Evolutionary conservation across 2,329 filamentous ascomycete species (phyloP).

Genomic region (Trichoderma gracile): DNA sequence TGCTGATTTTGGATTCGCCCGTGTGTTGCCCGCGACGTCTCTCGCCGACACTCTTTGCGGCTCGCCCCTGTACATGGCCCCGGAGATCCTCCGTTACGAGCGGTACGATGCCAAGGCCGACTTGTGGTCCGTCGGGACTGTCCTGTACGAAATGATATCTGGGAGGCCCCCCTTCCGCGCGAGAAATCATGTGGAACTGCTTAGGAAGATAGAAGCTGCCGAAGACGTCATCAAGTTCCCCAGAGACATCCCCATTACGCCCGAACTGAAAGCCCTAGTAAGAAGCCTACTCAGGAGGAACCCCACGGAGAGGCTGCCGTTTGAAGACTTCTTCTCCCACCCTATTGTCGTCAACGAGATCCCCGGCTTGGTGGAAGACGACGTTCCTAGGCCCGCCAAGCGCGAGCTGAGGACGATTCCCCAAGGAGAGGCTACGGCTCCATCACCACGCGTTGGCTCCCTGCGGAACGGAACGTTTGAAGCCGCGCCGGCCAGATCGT

Average conservation of each 20-base stretch:
- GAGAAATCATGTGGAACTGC: constrained; percentile 88
- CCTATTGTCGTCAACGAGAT: constrained; percentile 72
- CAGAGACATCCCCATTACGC: constrained; percentile 67
- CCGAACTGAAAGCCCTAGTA: constrained; percentile 79
- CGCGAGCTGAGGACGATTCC: constrained; percentile 41
- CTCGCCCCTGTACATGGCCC: constrained; percentile 97
- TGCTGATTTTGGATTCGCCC: constrained; percentile 97
- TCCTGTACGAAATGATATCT: constrained; percentile 92
- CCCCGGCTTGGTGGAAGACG: constrained; percentile 78
- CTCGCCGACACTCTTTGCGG: constrained; percentile 95
- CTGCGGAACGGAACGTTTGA: constrained; percentile 45
- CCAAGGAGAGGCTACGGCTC: constrained; percentile 36
- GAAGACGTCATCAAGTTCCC: constrained; percentile 85
- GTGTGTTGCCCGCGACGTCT: constrained; percentile 85
- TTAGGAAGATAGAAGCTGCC: constrained; percentile 86
- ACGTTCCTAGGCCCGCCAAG: constrained; percentile 52
- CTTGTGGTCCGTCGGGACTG: constrained; percentile 95
- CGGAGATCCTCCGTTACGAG: constrained; percentile 94
- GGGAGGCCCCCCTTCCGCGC: constrained; percentile 90
- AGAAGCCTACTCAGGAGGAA: constrained; percentile 79
- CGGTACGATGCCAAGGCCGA: constrained; percentile 97
- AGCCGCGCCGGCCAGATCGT: constrained; percentile 40
- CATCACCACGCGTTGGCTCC: constrained; percentile 32
- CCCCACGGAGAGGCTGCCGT: constrained; percentile 81
- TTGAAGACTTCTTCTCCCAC: constrained; percentile 81